These are phyloP conservation scores for Fragosphaeria purpurea DNA, from an alignment of 2,329 filamentous ascomycete genomes.

Conservation along the genomic window DNA sequence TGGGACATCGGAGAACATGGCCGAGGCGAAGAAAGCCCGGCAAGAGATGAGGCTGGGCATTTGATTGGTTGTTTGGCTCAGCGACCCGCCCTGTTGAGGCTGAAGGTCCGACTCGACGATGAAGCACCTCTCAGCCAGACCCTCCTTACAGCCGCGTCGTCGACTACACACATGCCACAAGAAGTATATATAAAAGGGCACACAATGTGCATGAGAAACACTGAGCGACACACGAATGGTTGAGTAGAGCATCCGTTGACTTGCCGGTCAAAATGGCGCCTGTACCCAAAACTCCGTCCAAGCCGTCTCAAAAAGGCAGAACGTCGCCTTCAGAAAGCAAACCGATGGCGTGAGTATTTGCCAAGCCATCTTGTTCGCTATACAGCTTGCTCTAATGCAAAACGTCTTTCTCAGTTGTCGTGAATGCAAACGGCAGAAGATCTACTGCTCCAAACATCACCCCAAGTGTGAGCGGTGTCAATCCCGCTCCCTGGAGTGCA, in stretches of 20 bases:
- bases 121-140: no score
- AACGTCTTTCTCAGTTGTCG: constrained; percentile 4
- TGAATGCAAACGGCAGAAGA: constrained; percentile 12
- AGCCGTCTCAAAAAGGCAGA: not conserved
- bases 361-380: no score
- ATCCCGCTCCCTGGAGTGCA: constrained; percentile 7
- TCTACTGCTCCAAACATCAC: constrained; percentile 11
- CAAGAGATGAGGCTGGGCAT: no score
- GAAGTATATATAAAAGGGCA: no score
- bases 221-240: no score
- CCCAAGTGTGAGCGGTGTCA: constrained; percentile 12
- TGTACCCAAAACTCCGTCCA: not conserved
- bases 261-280: not conserved
- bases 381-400: not conserved
- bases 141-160: no score
- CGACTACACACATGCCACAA: no score
- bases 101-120: no score
- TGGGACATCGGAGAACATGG: constrained; percentile 1
- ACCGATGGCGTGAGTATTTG: constrained; percentile 3
- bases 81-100: no score
- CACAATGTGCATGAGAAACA: no score
- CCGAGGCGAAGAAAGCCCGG: constrained; percentile 1
- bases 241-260: no score
- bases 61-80: no score
- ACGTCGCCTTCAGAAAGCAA: constrained; percentile 3